phyloP scores from a whole-genome alignment of 1,284 basidiomycete genomes.

The Puccinia horiana region DNA sequence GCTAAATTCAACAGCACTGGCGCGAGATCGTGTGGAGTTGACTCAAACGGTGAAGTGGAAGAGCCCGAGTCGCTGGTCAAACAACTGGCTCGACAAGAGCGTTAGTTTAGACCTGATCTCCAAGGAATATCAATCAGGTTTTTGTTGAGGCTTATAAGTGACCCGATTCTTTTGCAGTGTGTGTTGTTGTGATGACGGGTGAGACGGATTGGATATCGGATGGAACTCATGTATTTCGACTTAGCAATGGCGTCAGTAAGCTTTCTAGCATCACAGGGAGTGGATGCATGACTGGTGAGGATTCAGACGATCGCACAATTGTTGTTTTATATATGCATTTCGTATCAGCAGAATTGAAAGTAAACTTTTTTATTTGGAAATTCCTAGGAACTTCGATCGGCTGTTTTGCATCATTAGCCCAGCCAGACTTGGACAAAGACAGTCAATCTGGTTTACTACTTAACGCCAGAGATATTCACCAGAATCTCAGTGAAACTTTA shows the following conservation, averaged over 20 bases:
- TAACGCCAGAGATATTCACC: background rate
- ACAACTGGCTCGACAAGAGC: constrained; percentile 72
- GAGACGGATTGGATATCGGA: constrained; percentile 82
- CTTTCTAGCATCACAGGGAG: constrained; percentile 83
- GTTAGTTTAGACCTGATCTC: constrained; percentile 62
- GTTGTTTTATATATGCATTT: constrained; percentile 13
- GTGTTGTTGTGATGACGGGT: constrained; percentile 78
- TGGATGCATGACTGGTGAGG: constrained; percentile 82
- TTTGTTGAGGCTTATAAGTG: background rate
- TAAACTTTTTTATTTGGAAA: constrained; percentile 49
- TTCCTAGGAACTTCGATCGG: constrained; percentile 59
- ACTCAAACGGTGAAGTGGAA: constrained; percentile 77
- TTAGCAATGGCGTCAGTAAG: constrained; percentile 75
- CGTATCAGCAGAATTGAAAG: constrained; percentile 54
- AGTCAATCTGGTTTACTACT: background rate
- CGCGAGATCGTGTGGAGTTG: constrained; percentile 75
- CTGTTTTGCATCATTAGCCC: constrained; percentile 64
- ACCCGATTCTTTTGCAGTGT: constrained; percentile 9
- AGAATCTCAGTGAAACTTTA: background rate
- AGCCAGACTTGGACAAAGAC: background rate
- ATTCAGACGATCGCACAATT: constrained; percentile 63
- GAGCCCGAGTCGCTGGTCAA: constrained; percentile 74
- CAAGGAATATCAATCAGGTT: background rate
- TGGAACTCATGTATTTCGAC: constrained; percentile 69
- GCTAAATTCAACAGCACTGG: constrained; percentile 72